These are phyloP conservation scores for Pichia inconspicua DNA, from an alignment of 1,139 yeast species.

Conservation along the genomic window DNA sequence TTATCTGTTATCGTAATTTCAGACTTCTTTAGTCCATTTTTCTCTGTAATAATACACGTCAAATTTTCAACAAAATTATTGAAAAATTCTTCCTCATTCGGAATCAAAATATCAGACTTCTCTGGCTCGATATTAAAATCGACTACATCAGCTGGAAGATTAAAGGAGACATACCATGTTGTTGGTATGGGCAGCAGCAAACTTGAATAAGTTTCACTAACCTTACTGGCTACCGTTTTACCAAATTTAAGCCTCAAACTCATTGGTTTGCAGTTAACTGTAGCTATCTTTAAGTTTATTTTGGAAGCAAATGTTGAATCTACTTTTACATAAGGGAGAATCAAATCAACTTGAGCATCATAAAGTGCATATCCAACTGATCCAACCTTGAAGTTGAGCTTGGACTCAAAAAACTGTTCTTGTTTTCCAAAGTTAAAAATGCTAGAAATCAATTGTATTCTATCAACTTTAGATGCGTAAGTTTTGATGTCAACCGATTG, in stretches of 20 bases:
- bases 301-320: constrained; percentile 22
- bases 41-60: not conserved
- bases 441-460: constrained; percentile 17
- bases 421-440: constrained; percentile 16
- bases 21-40: not conserved
- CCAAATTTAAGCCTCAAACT: constrained; percentile 27
- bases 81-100: constrained; percentile 15
- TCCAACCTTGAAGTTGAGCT: constrained; percentile 1
- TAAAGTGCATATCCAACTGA: not conserved
- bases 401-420: constrained; percentile 16
- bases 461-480: constrained; percentile 12
- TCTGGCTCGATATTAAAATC: constrained; percentile 41
- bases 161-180: constrained; percentile 28
- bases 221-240: constrained; percentile 20
- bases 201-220: constrained; percentile 22
- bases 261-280: constrained; percentile 32
- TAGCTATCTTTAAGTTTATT: constrained; percentile 21
- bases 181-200: constrained; percentile 24
- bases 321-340: constrained; percentile 29
- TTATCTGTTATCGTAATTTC: too few relatives aligned
- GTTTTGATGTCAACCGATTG: constrained; percentile 10
- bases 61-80: not conserved
- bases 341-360: not conserved
- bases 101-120: constrained; percentile 34
- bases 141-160: constrained; percentile 19